Conservation (phyloP, 345 rosid genomes). For the Excoecaria agallocha region DNA sequence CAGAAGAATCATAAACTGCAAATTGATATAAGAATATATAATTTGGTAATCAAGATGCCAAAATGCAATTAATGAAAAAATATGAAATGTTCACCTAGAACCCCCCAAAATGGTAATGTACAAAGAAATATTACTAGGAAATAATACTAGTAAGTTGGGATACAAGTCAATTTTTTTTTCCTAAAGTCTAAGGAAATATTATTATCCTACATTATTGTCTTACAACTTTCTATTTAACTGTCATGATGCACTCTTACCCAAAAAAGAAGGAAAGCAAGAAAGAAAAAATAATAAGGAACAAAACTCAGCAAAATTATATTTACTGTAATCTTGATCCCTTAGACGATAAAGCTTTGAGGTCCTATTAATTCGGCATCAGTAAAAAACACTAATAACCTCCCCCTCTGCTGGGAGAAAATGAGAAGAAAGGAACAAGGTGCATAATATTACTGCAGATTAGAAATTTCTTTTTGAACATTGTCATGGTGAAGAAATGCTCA, state of each 20-base stretch:
- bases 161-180: too few relatives aligned
- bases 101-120: neutral
- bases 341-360: neutral
- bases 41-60: neutral
- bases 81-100: too few relatives aligned
- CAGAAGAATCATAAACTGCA: constrained; percentile 68
- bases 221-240: too few relatives aligned
- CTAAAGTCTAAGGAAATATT: too few relatives aligned
- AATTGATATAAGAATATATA: constrained; percentile 8
- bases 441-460: neutral
- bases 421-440: neutral
- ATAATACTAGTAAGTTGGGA: too few relatives aligned
- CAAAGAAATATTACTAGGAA: too few relatives aligned
- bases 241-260: too few relatives aligned
- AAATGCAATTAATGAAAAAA: neutral
- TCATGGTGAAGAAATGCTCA: neutral
- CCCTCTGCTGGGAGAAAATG: neutral
- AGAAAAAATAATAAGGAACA: neutral
- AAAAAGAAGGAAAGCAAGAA: neutral
- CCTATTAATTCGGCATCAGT: neutral
- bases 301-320: neutral
- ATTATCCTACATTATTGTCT: too few relatives aligned
- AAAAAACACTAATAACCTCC: neutral
- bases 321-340: neutral
- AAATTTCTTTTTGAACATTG: neutral